A percentile compares a stretch with the other conserved stretches of the same genome.
Conservation (phyloP, 2,329 filamentous ascomycete genomes). For the Lithohypha guttulata region DNA sequence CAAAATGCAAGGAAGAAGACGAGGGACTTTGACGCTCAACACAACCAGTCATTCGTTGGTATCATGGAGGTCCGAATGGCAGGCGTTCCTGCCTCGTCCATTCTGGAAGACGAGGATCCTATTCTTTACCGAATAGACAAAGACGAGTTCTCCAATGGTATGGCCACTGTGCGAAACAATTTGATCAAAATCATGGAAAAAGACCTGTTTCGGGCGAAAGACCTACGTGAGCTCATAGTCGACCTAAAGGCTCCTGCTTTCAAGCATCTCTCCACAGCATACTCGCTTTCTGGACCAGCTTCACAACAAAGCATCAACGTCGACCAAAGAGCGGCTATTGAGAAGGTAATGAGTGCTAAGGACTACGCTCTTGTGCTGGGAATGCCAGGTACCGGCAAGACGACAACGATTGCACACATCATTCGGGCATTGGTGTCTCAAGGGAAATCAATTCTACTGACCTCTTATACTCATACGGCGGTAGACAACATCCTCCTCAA, state of each 20-base stretch:
- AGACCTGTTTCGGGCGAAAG: slow-evolving; percentile 55
- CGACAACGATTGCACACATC: slow-evolving; percentile 94
- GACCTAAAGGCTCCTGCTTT: slow-evolving; percentile 66
- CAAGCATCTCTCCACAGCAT: slow-evolving; percentile 51
- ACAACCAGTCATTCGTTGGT: slow-evolving; percentile 77
- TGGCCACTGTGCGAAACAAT: slow-evolving; percentile 91
- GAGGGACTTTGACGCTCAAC: slow-evolving; percentile 60
- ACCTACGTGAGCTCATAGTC: slow-evolving; percentile 70
- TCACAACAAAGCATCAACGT: slow-evolving; percentile 62
- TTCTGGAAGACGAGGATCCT: slow-evolving; percentile 25
- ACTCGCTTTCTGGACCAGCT: slow-evolving; percentile 44
- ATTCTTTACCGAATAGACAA: slow-evolving; percentile 78
- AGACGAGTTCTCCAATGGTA: slow-evolving; percentile 96
- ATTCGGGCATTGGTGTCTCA: slow-evolving; percentile 81
- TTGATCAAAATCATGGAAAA: slow-evolving; percentile 85
- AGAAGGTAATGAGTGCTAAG: slow-evolving; percentile 89
- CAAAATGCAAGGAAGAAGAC: slow-evolving; percentile 73
- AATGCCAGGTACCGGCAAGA: slow-evolving; percentile 98
- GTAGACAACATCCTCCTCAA: slow-evolving; percentile 98
- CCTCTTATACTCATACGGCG: slow-evolving; percentile 93
- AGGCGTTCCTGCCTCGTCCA: slow-evolving; percentile 1
- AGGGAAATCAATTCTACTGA: slow-evolving; percentile 83
- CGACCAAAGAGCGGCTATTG: slow-evolving; percentile 75
- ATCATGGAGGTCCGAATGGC: slow-evolving; percentile 67
- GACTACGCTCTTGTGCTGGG: slow-evolving; percentile 96